Evolutionary conservation across 2,329 filamentous ascomycete genomes (phyloP).

Genomic region (Aspergillus arachidicola): DNA sequence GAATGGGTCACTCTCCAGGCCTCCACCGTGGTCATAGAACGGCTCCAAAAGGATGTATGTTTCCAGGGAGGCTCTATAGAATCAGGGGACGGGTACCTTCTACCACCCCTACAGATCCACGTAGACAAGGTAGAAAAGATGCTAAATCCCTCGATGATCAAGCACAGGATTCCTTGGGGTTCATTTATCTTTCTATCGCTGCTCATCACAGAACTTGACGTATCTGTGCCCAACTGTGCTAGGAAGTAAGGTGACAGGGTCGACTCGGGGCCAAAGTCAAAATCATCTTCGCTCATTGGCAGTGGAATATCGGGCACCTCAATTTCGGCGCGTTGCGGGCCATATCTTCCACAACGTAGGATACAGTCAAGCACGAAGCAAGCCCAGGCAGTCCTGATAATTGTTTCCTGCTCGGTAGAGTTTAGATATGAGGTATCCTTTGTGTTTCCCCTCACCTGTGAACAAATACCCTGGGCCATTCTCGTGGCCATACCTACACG

Average conservation of each 20-base stretch:
- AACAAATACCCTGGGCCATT: neutral
- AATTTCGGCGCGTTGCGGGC: neutral
- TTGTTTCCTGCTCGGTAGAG: neutral
- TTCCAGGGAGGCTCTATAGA: neutral
- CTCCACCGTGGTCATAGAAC: neutral
- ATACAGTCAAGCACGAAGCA: conserved; percentile 1
- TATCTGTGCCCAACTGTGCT: neutral
- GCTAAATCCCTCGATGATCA: neutral
- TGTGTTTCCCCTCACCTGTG: neutral
- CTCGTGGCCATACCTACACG: neutral
- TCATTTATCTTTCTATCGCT: neutral
- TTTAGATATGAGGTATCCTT: neutral
- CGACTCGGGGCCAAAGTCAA: neutral
- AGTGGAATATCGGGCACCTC: neutral
- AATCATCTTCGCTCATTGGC: neutral
- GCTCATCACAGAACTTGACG: neutral
- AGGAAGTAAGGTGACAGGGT: neutral
- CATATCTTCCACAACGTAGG: neutral
- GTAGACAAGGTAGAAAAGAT: neutral
- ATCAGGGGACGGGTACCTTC: neutral
- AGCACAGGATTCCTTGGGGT: neutral
- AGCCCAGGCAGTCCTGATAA: neutral
- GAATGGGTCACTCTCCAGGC: neutral
- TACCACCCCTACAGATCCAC: neutral
- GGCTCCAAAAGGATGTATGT: neutral